phyloP scores from a whole-genome alignment of 164 flowering plant species.

The Aristolochia contorta region DNA sequence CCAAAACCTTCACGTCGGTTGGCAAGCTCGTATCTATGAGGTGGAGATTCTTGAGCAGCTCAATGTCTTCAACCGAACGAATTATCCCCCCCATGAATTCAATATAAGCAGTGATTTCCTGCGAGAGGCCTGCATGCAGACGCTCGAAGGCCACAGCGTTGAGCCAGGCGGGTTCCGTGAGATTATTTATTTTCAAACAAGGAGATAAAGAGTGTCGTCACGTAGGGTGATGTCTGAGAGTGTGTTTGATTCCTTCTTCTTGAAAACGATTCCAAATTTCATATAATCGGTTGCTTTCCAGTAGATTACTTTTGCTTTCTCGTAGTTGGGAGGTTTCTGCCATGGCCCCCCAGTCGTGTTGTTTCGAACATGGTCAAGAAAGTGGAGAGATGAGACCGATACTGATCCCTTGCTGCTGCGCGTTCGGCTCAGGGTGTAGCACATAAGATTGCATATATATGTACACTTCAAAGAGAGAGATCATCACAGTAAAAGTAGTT shows the following conservation, averaged over 20 bases:
- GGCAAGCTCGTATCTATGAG: neutral
- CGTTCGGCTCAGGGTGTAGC: too few relatives aligned
- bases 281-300: neutral
- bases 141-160: constrained; percentile 2
- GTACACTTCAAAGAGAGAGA: too few relatives aligned
- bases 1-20: neutral
- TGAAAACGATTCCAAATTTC: neutral
- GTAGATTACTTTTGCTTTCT: neutral
- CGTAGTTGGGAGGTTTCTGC: neutral
- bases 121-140: neutral
- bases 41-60: neutral
- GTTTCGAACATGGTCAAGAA: neutral
- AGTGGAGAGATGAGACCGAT: neutral
- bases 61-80: neutral
- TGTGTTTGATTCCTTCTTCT: neutral
- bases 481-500: too few relatives aligned
- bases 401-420: too few relatives aligned
- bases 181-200: neutral
- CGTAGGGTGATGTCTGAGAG: neutral
- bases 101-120: neutral
- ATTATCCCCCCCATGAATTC: constrained; percentile 1
- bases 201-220: neutral
- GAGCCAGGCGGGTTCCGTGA: neutral
- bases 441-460: too few relatives aligned
- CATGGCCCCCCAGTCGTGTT: neutral